These are phyloP conservation scores for Angomonas desouzai DNA, from an alignment of 208 protist genomes.

Conservation along the genomic window DNA sequence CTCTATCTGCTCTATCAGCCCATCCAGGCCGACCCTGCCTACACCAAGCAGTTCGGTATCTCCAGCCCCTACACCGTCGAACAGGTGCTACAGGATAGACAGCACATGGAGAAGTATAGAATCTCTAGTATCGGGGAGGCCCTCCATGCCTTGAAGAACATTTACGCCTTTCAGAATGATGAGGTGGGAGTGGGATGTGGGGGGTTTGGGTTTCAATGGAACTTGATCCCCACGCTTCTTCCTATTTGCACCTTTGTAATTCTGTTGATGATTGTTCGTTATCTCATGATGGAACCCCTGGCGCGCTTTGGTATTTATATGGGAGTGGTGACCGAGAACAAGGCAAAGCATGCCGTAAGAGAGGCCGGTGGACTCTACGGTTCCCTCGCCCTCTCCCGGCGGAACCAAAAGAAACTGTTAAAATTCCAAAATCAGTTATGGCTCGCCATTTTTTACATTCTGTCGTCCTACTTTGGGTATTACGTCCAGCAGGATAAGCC, in stretches of 20 bases:
- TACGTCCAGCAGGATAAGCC: constrained; percentile 44
- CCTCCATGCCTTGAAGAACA: background rate
- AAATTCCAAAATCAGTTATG: constrained; percentile 81
- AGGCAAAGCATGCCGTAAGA: constrained; percentile 17
- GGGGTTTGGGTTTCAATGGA: constrained; percentile 42
- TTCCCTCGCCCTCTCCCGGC: constrained; percentile 24
- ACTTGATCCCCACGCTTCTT: constrained; percentile 22
- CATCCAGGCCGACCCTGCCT: background rate
- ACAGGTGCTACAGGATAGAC: background rate
- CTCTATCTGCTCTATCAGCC: background rate
- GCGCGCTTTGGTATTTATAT: constrained; percentile 49
- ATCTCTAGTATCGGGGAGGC: constrained; percentile 1
- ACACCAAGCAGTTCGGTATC: background rate
- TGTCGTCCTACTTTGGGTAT: constrained; percentile 51
- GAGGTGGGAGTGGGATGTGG: constrained; percentile 15
- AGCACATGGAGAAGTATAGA: background rate
- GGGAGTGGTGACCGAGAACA: constrained; percentile 46
- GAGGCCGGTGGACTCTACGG: constrained; percentile 21
- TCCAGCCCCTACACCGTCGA: constrained; percentile 3
- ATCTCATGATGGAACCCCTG: constrained; percentile 32
- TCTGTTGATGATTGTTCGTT: constrained; percentile 46
- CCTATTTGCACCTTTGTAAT: constrained; percentile 44
- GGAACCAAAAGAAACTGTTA: constrained; percentile 31
- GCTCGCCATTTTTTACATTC: constrained; percentile 56
- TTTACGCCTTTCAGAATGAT: constrained; percentile 8